phyloP scores from a whole-genome alignment of 768 basidiomycete genomes.

The Naganishia antarctica region DNA sequence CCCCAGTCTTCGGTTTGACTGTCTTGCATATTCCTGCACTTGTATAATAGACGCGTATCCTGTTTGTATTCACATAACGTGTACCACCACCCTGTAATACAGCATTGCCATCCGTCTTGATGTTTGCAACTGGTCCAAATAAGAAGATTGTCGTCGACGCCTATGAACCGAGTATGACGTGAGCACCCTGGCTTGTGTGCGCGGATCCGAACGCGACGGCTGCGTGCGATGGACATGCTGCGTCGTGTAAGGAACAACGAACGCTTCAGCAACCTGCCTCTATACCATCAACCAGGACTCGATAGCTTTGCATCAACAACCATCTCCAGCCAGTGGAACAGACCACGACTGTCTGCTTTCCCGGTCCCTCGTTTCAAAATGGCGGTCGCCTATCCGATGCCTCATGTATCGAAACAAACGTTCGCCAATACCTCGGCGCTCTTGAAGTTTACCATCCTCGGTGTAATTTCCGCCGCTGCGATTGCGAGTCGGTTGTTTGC shows the following conservation, averaged over 20 bases:
- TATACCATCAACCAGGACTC: too few relatives aligned
- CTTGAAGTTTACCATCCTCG: constrained; percentile 81
- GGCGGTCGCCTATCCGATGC: constrained; percentile 43
- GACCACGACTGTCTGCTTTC: background rate
- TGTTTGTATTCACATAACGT: background rate
- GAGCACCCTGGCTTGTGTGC: too few relatives aligned
- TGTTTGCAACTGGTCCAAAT: too few relatives aligned
- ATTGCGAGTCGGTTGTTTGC: constrained; percentile 94
- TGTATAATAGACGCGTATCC: background rate
- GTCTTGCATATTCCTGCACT: background rate
- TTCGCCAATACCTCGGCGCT: constrained; percentile 84
- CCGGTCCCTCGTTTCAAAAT: background rate
- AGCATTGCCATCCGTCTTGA: too few relatives aligned
- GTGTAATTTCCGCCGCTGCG: constrained; percentile 86
- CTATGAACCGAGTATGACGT: too few relatives aligned
- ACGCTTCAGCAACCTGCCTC: too few relatives aligned
- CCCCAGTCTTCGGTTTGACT: background rate
- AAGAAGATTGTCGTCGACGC: too few relatives aligned
- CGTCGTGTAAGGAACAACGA: too few relatives aligned
- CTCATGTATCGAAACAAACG: constrained; percentile 52
- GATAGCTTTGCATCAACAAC: background rate
- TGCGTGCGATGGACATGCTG: too few relatives aligned
- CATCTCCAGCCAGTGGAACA: background rate
- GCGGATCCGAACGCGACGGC: constrained; percentile 6
- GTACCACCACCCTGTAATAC: too few relatives aligned